Evolutionary conservation across 768 basidiomycete genomes (phyloP), one percentile per base, ranked within the genome.

Genomic region (Mycena belliarum): DNA sequence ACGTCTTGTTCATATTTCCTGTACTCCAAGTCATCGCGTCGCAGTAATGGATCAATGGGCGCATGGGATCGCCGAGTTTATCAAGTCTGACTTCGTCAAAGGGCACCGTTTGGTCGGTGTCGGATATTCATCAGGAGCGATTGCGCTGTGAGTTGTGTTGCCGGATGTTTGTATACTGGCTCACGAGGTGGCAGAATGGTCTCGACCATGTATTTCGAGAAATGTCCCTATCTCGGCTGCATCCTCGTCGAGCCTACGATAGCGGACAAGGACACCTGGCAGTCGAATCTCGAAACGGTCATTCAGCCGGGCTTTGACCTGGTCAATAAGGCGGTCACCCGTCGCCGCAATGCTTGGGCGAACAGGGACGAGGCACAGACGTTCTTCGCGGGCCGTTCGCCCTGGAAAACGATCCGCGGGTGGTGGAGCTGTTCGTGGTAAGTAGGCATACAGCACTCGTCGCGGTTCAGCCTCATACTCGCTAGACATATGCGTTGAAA

Each of bases 331-430:
- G 60, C 57, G 0, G 65, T 63, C n/a, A 42, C 49, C 10, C 61
- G 50, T 26, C 65, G 69, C 4, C 55, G 61, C 37, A 32, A 59
- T 42, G 38, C 35, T 15, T 73, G 71, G 70, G 32, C 45, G 2
- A 68, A 32, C 35, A 59, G 55, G 29, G 67, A 72, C 25, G 65
- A 61, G 28, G 70, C 72, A 2, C 52, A 23, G 3, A 28, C 40
- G 24, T 69, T 62, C 59, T 61, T 70, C n/a, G 29, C n/a, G 2
- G 47, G 57, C 15, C 51, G 65, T 25, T 55, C 40, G 20, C 69
- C 69, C 14, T 72, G 70, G 68, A 64, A 65, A 28, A 45, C 32
- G 66, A 73, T 58, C 63, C 57, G 12, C 65, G 67, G 9, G 64
- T 65, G 20, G 47, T 68, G 1, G 59, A 63, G 14, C 23, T 69